Base-by-base conservation (phyloP, 2,329 filamentous ascomycete species). In the Emmonsia crescens region DNA sequence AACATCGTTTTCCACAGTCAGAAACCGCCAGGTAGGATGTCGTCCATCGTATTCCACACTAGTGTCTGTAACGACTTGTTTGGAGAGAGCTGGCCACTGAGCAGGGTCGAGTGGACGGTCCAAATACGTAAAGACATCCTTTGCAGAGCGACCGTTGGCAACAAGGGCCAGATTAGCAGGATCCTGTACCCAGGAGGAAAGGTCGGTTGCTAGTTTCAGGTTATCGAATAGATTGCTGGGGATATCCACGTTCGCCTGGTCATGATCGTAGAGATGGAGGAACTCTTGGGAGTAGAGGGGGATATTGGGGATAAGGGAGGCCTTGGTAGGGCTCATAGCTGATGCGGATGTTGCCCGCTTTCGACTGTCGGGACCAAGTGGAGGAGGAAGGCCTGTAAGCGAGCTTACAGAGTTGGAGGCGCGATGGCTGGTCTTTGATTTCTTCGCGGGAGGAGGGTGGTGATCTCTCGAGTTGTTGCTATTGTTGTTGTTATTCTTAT, bases 401-500 rank as follows among this genome's bases (percentile, higher is more conserved):
- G 87, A 88, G 67, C 85, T 86, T 65, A 89, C 78, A 1, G 92
- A 96, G 62, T 87, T 86, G 38, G 86, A 91, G 0, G 89, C 76
- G 65, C 89, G 89, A 77, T 96, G 93, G 56, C 82, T 85, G n/a
- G 83, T 86, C 75, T 96, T 96, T 1, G 87, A 73, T 69, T 91
- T 91, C 75, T 96, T 96, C 46, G 85, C 74, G 1, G 88, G 83
- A 51, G 85, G 85, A n/a, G 76, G 76, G 31, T 54, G 51, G 42
- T 78, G 77, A 64, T 84, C 82, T 69, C 79, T 77, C 40, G 79
- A 76, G 36, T 75, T 74, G n/a, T n/a, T n/a, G n/a, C n/a, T n/a
- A n/a, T n/a, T n/a, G n/a, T n/a, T n/a, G n/a, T n/a, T n/a, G n/a
- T n/a, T n/a, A n/a, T n/a, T n/a, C n/a, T n/a, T n/a, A n/a, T n/a